These are phyloP conservation scores for Diplodia intermedia DNA, from an alignment of 2,329 filamentous ascomycete genomes.

Conservation along the genomic window DNA sequence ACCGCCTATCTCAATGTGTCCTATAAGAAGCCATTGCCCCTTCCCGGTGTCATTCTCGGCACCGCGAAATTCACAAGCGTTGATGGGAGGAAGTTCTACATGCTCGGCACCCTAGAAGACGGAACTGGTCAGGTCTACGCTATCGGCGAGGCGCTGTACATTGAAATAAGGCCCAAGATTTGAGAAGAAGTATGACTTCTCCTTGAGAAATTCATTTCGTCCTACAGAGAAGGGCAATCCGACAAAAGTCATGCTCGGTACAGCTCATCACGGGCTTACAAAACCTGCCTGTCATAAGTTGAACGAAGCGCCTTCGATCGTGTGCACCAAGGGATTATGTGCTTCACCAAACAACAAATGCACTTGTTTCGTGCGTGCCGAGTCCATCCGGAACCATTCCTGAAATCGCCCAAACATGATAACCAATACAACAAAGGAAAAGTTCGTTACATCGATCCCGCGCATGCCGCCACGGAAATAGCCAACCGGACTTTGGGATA, in stretches of 20 bases:
- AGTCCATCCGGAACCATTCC: not conserved
- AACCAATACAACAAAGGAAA: slow-evolving; percentile 2
- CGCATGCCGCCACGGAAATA: not conserved
- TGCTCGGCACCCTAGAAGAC: slow-evolving; percentile 59
- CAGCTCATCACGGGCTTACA: not conserved
- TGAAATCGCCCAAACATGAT: not conserved
- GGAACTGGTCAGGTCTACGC: slow-evolving; percentile 58
- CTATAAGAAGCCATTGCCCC: slow-evolving; percentile 61
- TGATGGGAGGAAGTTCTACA: slow-evolving; percentile 63
- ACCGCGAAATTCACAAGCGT: slow-evolving; percentile 53
- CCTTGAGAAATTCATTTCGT: not conserved
- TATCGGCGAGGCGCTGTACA: slow-evolving; percentile 62
- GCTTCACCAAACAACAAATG: not conserved
- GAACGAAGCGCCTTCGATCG: not conserved
- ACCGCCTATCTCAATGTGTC: slow-evolving; percentile 64
- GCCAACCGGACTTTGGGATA: slow-evolving; percentile 8
- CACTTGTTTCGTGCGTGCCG: not conserved
- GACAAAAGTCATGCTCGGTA: not conserved
- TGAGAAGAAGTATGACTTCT: not conserved
- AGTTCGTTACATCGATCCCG: not conserved
- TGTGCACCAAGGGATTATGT: too few species aligned
- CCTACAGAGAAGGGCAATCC: not conserved
- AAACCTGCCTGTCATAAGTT: not conserved
- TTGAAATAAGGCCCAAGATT: slow-evolving; percentile 36
- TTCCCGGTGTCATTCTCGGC: slow-evolving; percentile 58